Conservation (phyloP, 495 filamentous ascomycete genomes). For the Tuber umbilicatum region DNA sequence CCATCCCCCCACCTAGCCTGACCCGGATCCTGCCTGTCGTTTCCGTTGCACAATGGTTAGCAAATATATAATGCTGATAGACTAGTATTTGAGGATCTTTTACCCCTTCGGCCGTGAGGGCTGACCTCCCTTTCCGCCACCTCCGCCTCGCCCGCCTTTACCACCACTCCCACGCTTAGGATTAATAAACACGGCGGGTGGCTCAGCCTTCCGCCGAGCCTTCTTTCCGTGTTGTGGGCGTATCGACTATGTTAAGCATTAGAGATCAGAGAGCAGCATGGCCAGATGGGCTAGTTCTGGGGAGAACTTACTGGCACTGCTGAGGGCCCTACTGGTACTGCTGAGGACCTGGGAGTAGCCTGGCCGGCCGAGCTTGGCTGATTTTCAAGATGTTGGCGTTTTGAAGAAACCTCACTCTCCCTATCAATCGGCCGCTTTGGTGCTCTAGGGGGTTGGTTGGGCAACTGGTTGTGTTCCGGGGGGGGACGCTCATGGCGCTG, state of each 20-base stretch:
- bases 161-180: slow-evolving; percentile 9
- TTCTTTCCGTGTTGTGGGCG: slow-evolving; percentile 9
- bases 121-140: not conserved
- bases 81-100: not conserved
- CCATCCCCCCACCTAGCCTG: not conserved
- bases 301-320: not conserved
- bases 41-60: not conserved
- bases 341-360: slow-evolving; percentile 1
- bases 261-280: not conserved
- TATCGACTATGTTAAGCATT: not conserved
- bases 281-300: not conserved
- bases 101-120: not conserved
- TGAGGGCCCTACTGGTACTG: slow-evolving; percentile 2
- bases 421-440: not conserved
- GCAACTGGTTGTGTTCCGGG: not conserved
- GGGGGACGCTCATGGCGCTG: not conserved
- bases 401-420: not conserved
- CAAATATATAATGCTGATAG: not conserved
- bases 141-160: not conserved
- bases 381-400: slow-evolving; percentile 5
- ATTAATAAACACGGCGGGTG: slow-evolving; percentile 21
- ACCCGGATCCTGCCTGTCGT: not conserved
- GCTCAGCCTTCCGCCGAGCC: slow-evolving; percentile 8
- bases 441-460: not conserved
- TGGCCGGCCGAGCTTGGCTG: slow-evolving; percentile 2